Conservation (phyloP, 2,329 filamentous ascomycete genomes). For the Nemania abortiva region DNA sequence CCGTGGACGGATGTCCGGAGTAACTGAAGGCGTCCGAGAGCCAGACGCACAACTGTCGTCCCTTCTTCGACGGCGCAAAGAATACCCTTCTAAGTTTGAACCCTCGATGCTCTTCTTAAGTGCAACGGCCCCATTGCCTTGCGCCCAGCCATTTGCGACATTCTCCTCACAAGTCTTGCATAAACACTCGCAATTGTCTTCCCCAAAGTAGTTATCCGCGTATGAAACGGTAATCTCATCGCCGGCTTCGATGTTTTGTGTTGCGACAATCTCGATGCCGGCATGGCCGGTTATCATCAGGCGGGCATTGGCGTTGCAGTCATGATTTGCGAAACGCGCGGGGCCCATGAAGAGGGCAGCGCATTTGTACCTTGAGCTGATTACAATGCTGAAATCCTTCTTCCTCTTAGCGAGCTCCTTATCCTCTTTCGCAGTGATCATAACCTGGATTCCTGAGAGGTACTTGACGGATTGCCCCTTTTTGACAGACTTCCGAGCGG, state of each 20-base stretch:
- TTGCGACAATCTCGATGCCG: constrained; percentile 91
- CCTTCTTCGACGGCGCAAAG: constrained; percentile 65
- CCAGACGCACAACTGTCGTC: constrained; percentile 63
- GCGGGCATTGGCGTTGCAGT: constrained; percentile 91
- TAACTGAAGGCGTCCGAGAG: constrained; percentile 69
- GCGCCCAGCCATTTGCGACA: constrained; percentile 85
- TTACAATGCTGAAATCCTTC: constrained; percentile 96
- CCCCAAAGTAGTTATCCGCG: constrained; percentile 94
- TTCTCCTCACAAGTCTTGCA: constrained; percentile 86
- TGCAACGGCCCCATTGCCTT: constrained; percentile 59
- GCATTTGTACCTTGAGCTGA: constrained; percentile 90
- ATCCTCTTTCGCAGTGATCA: constrained; percentile 93
- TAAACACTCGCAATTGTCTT: constrained; percentile 93
- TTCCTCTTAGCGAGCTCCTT: constrained; percentile 81
- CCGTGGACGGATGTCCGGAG: constrained; percentile 66
- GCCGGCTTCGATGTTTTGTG: constrained; percentile 82
- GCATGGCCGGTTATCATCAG: constrained; percentile 85
- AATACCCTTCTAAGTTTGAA: constrained; percentile 62
- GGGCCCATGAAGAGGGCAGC: constrained; percentile 94
- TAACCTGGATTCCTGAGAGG: constrained; percentile 88
- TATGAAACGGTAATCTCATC: constrained; percentile 98
- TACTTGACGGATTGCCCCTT: constrained; percentile 91
- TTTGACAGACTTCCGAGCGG: constrained; percentile 81
- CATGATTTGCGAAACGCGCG: constrained; percentile 96
- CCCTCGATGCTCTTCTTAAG: constrained; percentile 68